Base-by-base conservation (phyloP, 306 rosid genomes). In the Lathyrus oleraceus region DNA sequence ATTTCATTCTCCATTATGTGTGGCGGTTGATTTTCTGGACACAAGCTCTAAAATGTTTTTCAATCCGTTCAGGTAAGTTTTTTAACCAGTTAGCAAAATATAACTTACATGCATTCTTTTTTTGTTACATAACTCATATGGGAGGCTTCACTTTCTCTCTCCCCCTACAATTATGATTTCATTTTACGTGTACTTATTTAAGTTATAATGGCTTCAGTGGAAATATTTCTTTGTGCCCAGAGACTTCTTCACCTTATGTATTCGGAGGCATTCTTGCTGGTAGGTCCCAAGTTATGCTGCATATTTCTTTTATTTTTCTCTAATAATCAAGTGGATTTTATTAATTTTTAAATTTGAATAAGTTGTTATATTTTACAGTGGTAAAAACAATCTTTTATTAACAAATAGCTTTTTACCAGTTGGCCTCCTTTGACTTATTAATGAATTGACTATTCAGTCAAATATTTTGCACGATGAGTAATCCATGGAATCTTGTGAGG, bases 251-350 rank as follows among this genome's bases (percentile, higher is more conserved):
- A 5, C 80, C 94, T 23, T 80, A 78, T 67, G 85, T 93, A 43
- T 77, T 62, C 71, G 98, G 98, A 80, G 98, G 98, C 77, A 88
- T 93, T 81, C 92, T 93, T 84, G 98, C 98, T 74, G 98, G 98
- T 93, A 84, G 76, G 80, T 74, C 62, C 78, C 53, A 62, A 73
- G 61, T 74, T 66, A 25, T 72, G 75, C 72, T 77, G 81, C 73
- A 54, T 74, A 42, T 15, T 53, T 75, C 16, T 47, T 62, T 72
- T 57, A 64, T 60, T 69, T 79, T 79, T 58, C 60, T 66, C 66
- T 56, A 16, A 30, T 61, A 44, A 65, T 40, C 45, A 30, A 49
- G 45, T 62, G 44, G 25, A 10, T 61, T 28, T 68, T 56, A 0
- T 17, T 8, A 6, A 23, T 11, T 25, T 60, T 59, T 43, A 48